phyloP scores from a whole-genome alignment of 192 early-diverging fungal genomes.

The Chytriomyces sp. region DNA sequence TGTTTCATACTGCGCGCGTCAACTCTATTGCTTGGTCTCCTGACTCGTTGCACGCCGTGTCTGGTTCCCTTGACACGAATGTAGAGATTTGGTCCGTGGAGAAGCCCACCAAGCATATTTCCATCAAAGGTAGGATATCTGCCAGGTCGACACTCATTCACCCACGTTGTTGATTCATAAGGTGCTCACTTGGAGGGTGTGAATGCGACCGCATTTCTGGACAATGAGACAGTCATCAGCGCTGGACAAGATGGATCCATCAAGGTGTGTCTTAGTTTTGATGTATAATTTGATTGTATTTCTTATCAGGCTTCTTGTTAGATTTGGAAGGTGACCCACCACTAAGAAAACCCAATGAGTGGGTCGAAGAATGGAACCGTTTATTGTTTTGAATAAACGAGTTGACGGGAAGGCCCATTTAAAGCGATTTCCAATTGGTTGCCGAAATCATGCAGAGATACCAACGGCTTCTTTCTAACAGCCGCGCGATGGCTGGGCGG shows the following conservation, averaged over 20 bases:
- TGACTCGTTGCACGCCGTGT: constrained; percentile 73
- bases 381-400: too few species aligned
- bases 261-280: constrained; percentile 48
- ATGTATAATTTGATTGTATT: not conserved
- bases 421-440: too few species aligned
- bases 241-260: constrained; percentile 82
- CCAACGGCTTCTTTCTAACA: too few species aligned
- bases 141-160: too few species aligned
- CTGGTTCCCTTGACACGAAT: constrained; percentile 84
- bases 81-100: constrained; percentile 88
- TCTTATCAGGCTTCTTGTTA: not conserved
- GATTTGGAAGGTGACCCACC: constrained; percentile 25
- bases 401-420: too few species aligned
- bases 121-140: constrained; percentile 58
- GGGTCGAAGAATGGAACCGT: too few species aligned
- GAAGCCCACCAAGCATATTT: constrained; percentile 73
- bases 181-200: constrained; percentile 84
- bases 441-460: too few species aligned
- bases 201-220: constrained; percentile 70
- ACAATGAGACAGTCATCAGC: constrained; percentile 67
- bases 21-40: constrained; percentile 79
- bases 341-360: too few species aligned
- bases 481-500: too few species aligned
- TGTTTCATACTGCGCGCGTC: constrained; percentile 87
- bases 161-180: constrained; percentile 1